A percentile compares a stretch with the other conserved stretches of the same genome.
Conservation (phyloP, 805 yeast species). For the Suhomyces sp. region DNA sequence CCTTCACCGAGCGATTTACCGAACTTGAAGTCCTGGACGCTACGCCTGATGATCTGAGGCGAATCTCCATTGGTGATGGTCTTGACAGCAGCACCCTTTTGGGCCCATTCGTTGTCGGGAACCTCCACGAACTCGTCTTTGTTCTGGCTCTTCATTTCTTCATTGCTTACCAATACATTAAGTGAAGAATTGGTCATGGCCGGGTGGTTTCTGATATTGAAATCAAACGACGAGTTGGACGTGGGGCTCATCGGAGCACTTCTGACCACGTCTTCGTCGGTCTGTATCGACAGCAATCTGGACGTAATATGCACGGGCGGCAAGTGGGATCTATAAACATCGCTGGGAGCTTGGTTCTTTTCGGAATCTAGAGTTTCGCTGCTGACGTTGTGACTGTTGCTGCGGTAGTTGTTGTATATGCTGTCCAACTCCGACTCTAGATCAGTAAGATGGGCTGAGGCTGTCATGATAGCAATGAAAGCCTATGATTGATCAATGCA, state of each 20-base stretch:
- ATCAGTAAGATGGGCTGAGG: conserved; percentile 7
- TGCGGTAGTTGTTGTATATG: conserved; percentile 20
- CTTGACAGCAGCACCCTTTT: conserved; percentile 35
- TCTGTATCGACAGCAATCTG: conserved; percentile 19
- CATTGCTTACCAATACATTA: conserved; percentile 25
- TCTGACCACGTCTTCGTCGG: conserved; percentile 12
- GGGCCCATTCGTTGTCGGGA: conserved; percentile 25
- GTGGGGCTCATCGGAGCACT: conserved; percentile 31
- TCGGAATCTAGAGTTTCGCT: conserved; percentile 29
- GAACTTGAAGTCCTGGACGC: conserved; percentile 39
- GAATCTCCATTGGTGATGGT: conserved; percentile 15
- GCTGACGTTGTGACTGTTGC: conserved; percentile 11
- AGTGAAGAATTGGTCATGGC: conserved; percentile 35
- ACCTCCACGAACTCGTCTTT: neutral
- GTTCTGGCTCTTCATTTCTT: neutral
- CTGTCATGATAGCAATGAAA: neutral
- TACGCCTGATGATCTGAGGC: conserved; percentile 29
- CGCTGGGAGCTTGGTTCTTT: conserved; percentile 12
- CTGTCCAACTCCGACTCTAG: conserved; percentile 22
- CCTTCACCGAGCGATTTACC: conserved; percentile 45
- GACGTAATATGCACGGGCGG: conserved; percentile 22
- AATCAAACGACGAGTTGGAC: conserved; percentile 31
- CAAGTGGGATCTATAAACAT: conserved; percentile 1
- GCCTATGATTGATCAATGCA: too few relatives aligned
- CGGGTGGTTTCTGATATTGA: conserved; percentile 16